phyloP scores from a whole-genome alignment of 768 basidiomycete species.

The Tricholoma sp. region DNA sequence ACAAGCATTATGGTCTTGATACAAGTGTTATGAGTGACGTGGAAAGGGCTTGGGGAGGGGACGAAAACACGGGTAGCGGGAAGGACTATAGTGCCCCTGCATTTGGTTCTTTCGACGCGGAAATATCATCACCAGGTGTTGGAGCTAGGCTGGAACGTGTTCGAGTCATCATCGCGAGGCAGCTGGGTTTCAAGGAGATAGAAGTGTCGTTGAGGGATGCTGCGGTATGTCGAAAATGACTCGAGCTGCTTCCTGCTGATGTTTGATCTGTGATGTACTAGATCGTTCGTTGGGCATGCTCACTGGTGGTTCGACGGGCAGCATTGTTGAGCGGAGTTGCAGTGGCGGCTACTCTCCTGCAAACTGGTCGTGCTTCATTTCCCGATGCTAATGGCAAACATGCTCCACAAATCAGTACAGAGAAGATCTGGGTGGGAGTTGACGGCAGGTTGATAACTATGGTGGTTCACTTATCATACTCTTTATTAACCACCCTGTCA shows the following conservation, averaged over 20 bases:
- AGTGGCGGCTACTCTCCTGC: conserved; percentile 78
- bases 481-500: conserved; percentile 22
- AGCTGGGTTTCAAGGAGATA: conserved; percentile 52
- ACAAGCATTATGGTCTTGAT: conserved; percentile 92
- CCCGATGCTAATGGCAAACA: conserved; percentile 32
- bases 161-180: conserved; percentile 53
- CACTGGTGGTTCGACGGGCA: conserved; percentile 75
- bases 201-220: conserved; percentile 58
- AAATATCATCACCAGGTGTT: conserved; percentile 25
- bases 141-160: conserved; percentile 46
- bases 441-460: conserved; percentile 70
- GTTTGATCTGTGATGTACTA: conserved; percentile 28
- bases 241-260: background rate
- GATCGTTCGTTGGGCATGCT: conserved; percentile 77
- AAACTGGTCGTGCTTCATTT: conserved; percentile 66
- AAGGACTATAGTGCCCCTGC: conserved; percentile 30
- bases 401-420: conserved; percentile 27
- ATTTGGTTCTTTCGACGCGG: conserved; percentile 30
- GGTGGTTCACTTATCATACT: background rate
- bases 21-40: conserved; percentile 87
- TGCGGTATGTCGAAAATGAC: conserved; percentile 31
- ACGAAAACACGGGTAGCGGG: conserved; percentile 16
- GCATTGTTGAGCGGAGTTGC: conserved; percentile 82
- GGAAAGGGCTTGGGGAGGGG: conserved; percentile 68
- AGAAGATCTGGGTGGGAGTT: conserved; percentile 75